Conservation (phyloP, 805 yeast species). For the Torulaspora franciscae region DNA sequence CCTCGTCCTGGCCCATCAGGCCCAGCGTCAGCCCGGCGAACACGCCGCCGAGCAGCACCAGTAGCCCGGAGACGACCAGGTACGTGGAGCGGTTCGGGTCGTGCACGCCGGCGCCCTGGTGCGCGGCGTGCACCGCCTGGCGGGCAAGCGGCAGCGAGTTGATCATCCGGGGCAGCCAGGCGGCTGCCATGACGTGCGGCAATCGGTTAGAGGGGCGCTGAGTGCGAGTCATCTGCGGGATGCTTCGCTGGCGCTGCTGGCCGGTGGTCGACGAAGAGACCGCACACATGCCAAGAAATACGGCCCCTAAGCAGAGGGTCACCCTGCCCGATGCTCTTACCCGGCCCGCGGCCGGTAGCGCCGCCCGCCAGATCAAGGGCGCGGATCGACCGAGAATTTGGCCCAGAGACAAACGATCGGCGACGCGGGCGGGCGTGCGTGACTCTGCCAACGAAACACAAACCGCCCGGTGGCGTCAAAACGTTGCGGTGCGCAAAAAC, state of each 20-base stretch:
- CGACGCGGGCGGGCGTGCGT: too few species aligned
- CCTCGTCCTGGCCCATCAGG: slow-evolving; percentile 97
- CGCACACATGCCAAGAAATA: neutral
- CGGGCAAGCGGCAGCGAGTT: slow-evolving; percentile 4
- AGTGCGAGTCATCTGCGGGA: neutral
- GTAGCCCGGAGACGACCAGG: slow-evolving; percentile 48
- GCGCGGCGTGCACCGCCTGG: neutral
- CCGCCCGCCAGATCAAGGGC: too few species aligned
- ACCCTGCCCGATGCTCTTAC: too few species aligned
- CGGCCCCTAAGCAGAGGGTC: too few species aligned
- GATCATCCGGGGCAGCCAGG: slow-evolving; percentile 1
- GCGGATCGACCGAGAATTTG: too few species aligned
- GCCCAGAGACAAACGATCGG: too few species aligned
- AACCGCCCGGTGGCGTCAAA: too few species aligned
- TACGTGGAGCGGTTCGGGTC: slow-evolving; percentile 30
- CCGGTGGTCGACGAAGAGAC: neutral
- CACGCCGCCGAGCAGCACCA: slow-evolving; percentile 79
- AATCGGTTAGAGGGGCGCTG: neutral
- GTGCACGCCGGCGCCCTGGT: neutral
- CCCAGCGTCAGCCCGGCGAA: slow-evolving; percentile 94
- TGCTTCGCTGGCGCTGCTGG: neutral
- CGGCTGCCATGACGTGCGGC: neutral
- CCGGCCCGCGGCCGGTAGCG: too few species aligned
- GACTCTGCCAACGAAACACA: too few species aligned
- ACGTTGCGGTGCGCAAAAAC: too few species aligned